Base-by-base conservation (phyloP, 2,329 filamentous ascomycete genomes). In the Neoascochyta sp. region DNA sequence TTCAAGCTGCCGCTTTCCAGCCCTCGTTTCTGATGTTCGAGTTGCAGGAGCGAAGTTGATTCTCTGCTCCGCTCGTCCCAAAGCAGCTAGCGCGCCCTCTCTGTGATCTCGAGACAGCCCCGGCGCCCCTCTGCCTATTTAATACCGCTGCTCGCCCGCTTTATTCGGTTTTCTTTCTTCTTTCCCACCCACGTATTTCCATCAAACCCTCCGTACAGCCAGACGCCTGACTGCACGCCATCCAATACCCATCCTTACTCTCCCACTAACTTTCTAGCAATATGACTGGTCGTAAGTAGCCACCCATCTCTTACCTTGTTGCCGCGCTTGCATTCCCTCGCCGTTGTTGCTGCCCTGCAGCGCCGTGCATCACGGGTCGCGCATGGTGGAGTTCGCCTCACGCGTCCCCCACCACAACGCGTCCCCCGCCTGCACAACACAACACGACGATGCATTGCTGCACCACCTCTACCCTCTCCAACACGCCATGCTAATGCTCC, bases 221-320 rank as follows among this genome's bases (percentile, higher is more conserved):
- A n/a, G n/a, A n/a, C n/a, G n/a, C 19, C 26, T 35, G 21, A 34
- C 34, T 11, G 32, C 23, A 19, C 30, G 17, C 15, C 31, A 20
- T 25, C 18, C 33, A 26, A 31, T 9, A 18, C 27, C 17, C n/a
- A 38, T 31, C 21, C 20, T 9, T 22, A 9, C 12, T 22, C 12
- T 22, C 5, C 30, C 24, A 31, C 31, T 36, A 50, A 55, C 35
- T 37, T 32, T 43, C 47, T 47, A 38, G 41, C 58, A 65, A 48
- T 40, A 66, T 66, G 63, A 63, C 63, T 63, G 63, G 63, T 57
- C 63, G 63, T 65, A 59, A 63, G 63, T 65, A 47, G 19, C 20
- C 9, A n/a, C n/a, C n/a, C n/a, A n/a, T n/a, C n/a, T n/a, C n/a
- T n/a, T n/a, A n/a, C n/a, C n/a, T n/a, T n/a, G n/a, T n/a, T n/a